Conservation (phyloP, 257 asterid genomes). For the Capsicum rhomboideum region DNA sequence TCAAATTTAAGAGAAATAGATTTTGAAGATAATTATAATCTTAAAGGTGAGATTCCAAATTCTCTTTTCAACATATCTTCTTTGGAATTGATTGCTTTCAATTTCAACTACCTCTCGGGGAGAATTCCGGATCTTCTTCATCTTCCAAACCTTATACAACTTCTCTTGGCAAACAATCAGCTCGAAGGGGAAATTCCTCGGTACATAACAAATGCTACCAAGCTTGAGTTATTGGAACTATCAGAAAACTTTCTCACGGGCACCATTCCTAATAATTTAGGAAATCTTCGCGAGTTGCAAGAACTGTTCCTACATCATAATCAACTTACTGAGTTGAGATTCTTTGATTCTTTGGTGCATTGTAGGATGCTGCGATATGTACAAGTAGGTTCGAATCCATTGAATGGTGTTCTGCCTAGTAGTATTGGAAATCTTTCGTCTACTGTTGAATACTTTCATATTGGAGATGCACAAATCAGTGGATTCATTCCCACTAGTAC, state of each 20-base stretch:
- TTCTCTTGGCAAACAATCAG: conserved; percentile 15
- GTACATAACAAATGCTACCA: conserved; percentile 22
- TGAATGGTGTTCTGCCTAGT: conserved; percentile 16
- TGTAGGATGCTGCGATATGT: conserved; percentile 20
- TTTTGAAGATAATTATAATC: conserved; percentile 8
- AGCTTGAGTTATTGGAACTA: conserved; percentile 13
- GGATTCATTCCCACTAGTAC: conserved; percentile 8
- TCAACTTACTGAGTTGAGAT: conserved; percentile 16
- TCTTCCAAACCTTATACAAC: conserved; percentile 24
- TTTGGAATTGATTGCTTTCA: conserved; percentile 11
- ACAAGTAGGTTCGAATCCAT: conserved; percentile 13
- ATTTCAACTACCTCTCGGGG: conserved; percentile 16
- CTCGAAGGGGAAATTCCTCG: background rate
- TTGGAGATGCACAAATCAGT: conserved; percentile 10
- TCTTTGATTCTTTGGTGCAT: conserved; percentile 18
- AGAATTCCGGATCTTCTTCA: conserved; percentile 9
- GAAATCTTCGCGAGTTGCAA: conserved; percentile 17
- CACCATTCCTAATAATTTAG: conserved; percentile 18
- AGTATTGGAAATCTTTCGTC: conserved; percentile 24
- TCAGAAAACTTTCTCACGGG: conserved; percentile 19
- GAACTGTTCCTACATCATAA: conserved; percentile 13
- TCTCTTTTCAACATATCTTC: conserved; percentile 27
- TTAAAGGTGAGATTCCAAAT: conserved; percentile 26
- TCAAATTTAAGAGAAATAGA: conserved; percentile 8
- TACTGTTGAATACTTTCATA: conserved; percentile 10